Conservation (phyloP, 2,329 filamentous ascomycete genomes). For the Pestalotiopsis sp. region DNA sequence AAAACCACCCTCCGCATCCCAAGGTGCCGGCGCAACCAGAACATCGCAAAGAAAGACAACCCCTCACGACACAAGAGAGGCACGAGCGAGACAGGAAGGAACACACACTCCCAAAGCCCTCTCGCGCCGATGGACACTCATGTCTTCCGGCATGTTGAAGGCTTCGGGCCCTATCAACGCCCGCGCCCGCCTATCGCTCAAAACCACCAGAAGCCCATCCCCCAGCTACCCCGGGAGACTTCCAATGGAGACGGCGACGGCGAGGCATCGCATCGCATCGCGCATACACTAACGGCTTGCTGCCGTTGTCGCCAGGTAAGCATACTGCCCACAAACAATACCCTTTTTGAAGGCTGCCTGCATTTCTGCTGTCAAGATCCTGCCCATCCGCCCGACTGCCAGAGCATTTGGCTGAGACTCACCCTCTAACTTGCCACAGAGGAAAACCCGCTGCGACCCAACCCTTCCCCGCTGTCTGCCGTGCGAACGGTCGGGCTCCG, state of each 20-base stretch:
- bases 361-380: conserved; percentile 3
- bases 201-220: conserved; percentile 28
- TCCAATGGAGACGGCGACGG: conserved; percentile 47
- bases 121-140: conserved; percentile 57
- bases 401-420: not conserved
- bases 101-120: not conserved
- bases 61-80: not conserved
- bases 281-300: conserved; percentile 80
- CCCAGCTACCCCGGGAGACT: conserved; percentile 32
- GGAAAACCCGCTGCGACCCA: conserved; percentile 95
- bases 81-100: conserved; percentile 2
- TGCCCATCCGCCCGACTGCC: not conserved
- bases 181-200: conserved; percentile 40
- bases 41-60: not conserved
- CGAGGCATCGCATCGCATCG: conserved; percentile 65
- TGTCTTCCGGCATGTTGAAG: conserved; percentile 58
- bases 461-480: conserved; percentile 88
- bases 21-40: not conserved
- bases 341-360: not conserved
- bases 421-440: conserved; percentile 50
- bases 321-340: conserved; percentile 17
- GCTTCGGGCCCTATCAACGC: conserved; percentile 49
- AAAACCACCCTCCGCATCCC: not conserved
- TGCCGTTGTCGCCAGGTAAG: conserved; percentile 78
- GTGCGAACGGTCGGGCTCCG: conserved; percentile 87